A percentile compares a stretch with the other conserved stretches of the same genome.
Conservation (phyloP, 345 rosid genomes). For the Anastatica hierochuntica region DNA sequence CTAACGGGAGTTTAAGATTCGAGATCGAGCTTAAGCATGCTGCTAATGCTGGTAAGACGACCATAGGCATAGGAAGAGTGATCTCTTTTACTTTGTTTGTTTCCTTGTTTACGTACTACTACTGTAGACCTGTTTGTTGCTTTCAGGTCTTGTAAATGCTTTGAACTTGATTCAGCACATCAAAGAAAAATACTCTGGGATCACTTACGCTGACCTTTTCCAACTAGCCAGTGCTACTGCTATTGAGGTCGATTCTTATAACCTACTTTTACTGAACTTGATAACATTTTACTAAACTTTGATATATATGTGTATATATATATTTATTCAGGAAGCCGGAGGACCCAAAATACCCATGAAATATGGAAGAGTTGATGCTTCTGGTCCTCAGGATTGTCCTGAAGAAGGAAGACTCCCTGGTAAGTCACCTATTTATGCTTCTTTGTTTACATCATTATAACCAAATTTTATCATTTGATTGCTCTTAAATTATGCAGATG, state of each 20-base stretch:
- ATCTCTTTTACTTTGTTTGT: neutral
- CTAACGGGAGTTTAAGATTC: constrained; percentile 86
- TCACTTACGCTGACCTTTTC: constrained; percentile 84
- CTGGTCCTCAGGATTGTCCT: constrained; percentile 70
- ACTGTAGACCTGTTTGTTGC: neutral
- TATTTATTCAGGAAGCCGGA: constrained; percentile 85
- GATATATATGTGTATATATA: no score
- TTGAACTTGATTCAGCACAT: constrained; percentile 67
- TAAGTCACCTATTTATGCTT: constrained; percentile 11
- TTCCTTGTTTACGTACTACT: neutral
- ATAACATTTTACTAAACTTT: neutral
- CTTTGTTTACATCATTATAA: neutral
- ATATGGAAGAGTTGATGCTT: constrained; percentile 83
- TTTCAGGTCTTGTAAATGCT: constrained; percentile 80
- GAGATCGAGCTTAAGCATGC: constrained; percentile 89
- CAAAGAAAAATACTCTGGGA: constrained; percentile 71
- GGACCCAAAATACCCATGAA: constrained; percentile 91
- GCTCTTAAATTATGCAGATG: constrained; percentile 33
- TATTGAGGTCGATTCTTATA: constrained; percentile 49
- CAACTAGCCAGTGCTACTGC: constrained; percentile 96
- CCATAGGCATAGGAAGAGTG: neutral
- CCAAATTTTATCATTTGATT: neutral
- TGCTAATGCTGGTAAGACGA: constrained; percentile 83
- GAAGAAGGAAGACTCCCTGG: constrained; percentile 99
- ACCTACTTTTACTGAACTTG: neutral